Base-by-base conservation (phyloP, 106 monocot species). In the Xerophyta viscosa region DNA sequence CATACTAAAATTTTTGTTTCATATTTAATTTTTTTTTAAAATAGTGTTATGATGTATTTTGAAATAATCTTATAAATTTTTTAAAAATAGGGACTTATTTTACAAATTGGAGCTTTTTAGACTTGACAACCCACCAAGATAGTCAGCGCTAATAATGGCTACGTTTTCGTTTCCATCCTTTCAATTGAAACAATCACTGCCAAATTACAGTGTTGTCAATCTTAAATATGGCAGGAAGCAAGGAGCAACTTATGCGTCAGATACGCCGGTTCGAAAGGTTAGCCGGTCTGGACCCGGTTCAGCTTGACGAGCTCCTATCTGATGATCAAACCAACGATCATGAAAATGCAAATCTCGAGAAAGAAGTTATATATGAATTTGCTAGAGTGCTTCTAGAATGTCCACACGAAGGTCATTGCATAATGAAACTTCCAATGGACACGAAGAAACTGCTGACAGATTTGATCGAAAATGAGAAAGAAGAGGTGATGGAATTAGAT, bases 241-340 rank as follows among this genome's bases (percentile, higher is more conserved):
- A 41, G 33, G 27, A 56, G 37, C 54, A 70, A 27, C 28, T 70
- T 26, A 27, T 70, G 37, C 20, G 31, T 50, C 57, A 47, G 20
- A 42, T 64, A 28, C 37, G 44, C 20, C 56, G 64, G 27, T 64
- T 71, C 29, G 71, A 57, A 57, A 58, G 62, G 23, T 27, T 64
- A 28, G 71, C 71, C 0, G 57, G 48, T 19, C 25, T 71, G 10
- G 50, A 64, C 42, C 63, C 70, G 10, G 18, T 71, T 24, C 49
- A 71, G 17, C 31, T 71, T 24, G 70, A 63, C 9, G 15, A 41
- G 27, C 46, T 37, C 2, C 19, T 71, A 10, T 56, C 50, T 22
- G 37, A 18, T 21, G 20, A 3, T 19, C 56, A 54, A 4, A 31
- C 33, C 26, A 41, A 37, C 48, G 28, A 47, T 26, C 20, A 26